A percentile compares a stretch with the other conserved stretches of the same genome.
Evolutionary conservation across 176 grass and related monocot species (phyloP).

Genomic region (Cocos nucifera): DNA sequence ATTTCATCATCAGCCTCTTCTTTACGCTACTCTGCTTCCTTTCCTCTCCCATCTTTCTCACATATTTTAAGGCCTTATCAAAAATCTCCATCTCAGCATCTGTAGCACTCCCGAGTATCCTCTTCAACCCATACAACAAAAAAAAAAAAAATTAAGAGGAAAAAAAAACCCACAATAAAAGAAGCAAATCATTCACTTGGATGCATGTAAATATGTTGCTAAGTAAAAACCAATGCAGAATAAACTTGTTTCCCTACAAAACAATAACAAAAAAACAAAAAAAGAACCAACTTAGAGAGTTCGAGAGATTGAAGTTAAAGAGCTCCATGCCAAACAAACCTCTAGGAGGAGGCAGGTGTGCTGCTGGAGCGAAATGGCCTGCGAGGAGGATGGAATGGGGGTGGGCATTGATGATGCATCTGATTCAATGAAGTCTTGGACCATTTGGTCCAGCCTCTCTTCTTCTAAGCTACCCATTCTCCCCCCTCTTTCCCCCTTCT

Average conservation of each 20-base stretch:
- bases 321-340: background rate
- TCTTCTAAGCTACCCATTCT: constrained; percentile 2
- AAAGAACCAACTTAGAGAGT: too few species aligned
- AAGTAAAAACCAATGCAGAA: too few species aligned
- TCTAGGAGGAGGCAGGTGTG: background rate
- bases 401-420: background rate
- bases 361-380: background rate
- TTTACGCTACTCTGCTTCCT: constrained; percentile 32
- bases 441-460: constrained; percentile 11
- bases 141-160: too few species aligned
- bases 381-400: background rate
- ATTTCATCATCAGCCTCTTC: constrained; percentile 51
- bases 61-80: constrained; percentile 36
- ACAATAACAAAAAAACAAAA: too few species aligned
- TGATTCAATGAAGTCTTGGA: constrained; percentile 16
- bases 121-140: background rate
- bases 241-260: too few species aligned
- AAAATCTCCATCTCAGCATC: constrained; percentile 10
- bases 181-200: too few species aligned
- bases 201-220: too few species aligned
- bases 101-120: constrained; percentile 4
- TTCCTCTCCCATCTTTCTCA: constrained; percentile 42
- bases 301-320: too few species aligned
- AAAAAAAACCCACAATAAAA: too few species aligned
- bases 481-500: background rate